Evolutionary conservation across 2,329 filamentous ascomycete genomes (phyloP).

Genomic region (Arthrinium puccinioides): DNA sequence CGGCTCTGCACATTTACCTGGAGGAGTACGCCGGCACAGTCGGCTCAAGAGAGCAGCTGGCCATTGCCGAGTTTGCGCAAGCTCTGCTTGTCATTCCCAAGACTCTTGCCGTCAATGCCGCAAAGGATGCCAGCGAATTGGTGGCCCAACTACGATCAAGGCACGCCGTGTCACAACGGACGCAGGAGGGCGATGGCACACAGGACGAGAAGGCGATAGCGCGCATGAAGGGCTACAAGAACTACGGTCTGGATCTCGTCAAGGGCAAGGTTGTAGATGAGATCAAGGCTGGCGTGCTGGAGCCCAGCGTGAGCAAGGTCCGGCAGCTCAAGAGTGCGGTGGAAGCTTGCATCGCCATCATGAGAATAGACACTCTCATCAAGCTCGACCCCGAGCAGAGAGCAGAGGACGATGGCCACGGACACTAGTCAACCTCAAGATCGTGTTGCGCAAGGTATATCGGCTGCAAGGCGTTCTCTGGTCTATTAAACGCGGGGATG

Average conservation of each 20-base stretch:
- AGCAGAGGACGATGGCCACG: slow-evolving; percentile 75
- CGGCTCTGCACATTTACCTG: slow-evolving; percentile 97
- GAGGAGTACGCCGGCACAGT: slow-evolving; percentile 98
- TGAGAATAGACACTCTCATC: slow-evolving; percentile 98
- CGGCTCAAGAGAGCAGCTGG: slow-evolving; percentile 92
- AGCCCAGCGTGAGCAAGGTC: slow-evolving; percentile 97
- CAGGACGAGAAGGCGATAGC: slow-evolving; percentile 86
- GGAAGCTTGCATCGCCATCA: slow-evolving; percentile 97
- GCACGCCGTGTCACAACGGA: slow-evolving; percentile 89
- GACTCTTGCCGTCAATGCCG: slow-evolving; percentile 93
- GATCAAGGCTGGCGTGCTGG: slow-evolving; percentile 89
- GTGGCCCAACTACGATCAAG: slow-evolving; percentile 91
- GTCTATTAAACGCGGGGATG: no score
- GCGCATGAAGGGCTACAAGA: slow-evolving; percentile 96
- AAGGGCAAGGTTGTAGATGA: slow-evolving; percentile 89
- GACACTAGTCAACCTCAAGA: slow-evolving; percentile 47
- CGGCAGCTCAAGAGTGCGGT: slow-evolving; percentile 97
- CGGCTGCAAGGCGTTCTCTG: no score
- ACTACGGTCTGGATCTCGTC: slow-evolving; percentile 88
- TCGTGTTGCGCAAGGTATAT: no score
- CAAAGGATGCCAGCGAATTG: slow-evolving; percentile 91
- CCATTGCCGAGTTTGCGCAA: slow-evolving; percentile 95
- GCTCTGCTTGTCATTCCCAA: slow-evolving; percentile 92
- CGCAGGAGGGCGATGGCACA: slow-evolving; percentile 73
- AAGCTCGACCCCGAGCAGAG: slow-evolving; percentile 89